Conservation (phyloP, 495 filamentous ascomycete genomes). For the Podospora comata region DNA sequence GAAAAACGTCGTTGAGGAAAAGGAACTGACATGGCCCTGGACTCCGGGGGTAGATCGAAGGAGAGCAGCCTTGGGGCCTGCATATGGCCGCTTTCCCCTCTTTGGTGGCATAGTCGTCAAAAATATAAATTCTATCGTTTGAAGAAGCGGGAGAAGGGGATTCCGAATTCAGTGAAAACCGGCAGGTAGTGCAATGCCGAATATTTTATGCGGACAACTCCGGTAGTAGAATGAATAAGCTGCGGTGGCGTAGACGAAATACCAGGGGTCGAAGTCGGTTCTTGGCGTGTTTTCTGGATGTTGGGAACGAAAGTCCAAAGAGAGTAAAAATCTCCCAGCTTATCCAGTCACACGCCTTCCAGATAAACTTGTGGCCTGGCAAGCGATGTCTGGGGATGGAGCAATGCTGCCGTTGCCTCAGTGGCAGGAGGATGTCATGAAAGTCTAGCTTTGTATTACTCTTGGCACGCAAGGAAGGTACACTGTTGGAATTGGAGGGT, state of each 20-base stretch:
- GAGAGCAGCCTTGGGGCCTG: conserved; percentile 13
- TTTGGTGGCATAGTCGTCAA: conserved; percentile 20
- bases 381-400: neutral
- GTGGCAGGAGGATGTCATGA: neutral
- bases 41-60: conserved; percentile 6
- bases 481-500: neutral
- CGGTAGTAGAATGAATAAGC: neutral
- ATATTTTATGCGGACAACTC: neutral
- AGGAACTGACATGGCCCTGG: conserved; percentile 11
- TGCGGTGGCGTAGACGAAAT: neutral
- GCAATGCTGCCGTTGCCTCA: neutral
- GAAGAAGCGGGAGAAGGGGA: neutral
- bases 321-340: neutral
- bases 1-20: conserved; percentile 4
- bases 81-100: conserved; percentile 22
- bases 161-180: neutral
- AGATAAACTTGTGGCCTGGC: neutral
- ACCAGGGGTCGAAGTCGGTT: neutral
- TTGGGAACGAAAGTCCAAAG: neutral
- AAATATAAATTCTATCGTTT: neutral
- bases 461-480: no score
- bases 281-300: neutral
- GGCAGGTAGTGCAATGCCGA: neutral
- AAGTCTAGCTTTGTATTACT: neutral
- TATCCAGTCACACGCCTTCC: neutral